phyloP scores from a whole-genome alignment of 1,284 basidiomycete genomes.

The Apiotrichum gamsii region DNA sequence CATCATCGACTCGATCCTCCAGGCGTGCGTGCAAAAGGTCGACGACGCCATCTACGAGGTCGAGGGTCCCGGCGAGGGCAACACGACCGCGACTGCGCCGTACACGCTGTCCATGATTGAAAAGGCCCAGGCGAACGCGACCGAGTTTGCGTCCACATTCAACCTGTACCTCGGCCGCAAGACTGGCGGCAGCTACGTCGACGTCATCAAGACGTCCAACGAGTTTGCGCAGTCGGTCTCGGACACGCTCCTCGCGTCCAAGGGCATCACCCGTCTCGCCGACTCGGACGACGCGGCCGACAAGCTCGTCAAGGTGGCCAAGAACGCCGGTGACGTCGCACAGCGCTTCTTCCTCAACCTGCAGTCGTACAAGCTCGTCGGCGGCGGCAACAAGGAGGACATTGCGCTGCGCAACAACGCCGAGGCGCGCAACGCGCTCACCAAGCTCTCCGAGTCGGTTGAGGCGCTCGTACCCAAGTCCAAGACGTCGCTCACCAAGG shows the following conservation, averaged over 20 bases:
- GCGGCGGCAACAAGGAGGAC: slow-evolving; percentile 70
- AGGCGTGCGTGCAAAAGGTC: slow-evolving; percentile 93
- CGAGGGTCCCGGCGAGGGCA: slow-evolving; percentile 91
- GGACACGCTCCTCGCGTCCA: slow-evolving; percentile 87
- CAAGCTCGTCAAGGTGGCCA: slow-evolving; percentile 79
- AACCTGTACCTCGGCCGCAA: slow-evolving; percentile 86
- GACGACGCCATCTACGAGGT: slow-evolving; percentile 97
- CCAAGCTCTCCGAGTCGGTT: slow-evolving; percentile 77
- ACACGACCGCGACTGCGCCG: slow-evolving; percentile 92
- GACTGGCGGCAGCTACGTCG: slow-evolving; percentile 79
- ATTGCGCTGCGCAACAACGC: slow-evolving; percentile 85
- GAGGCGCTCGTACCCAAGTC: slow-evolving; percentile 83
- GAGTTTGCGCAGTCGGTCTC: slow-evolving; percentile 88
- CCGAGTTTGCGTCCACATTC: slow-evolving; percentile 92
- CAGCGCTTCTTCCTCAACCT: slow-evolving; percentile 91
- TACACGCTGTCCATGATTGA: slow-evolving; percentile 98
- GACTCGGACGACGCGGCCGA: slow-evolving; percentile 87
- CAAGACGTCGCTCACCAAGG: slow-evolving; percentile 64
- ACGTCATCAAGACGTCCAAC: slow-evolving; percentile 96
- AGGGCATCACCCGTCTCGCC: slow-evolving; percentile 89
- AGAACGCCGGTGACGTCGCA: slow-evolving; percentile 75
- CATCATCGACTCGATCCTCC: slow-evolving; percentile 97
- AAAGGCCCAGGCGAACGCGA: slow-evolving; percentile 87
- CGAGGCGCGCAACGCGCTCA: slow-evolving; percentile 72
- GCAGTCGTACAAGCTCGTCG: slow-evolving; percentile 85